Conservation (phyloP, 1,284 basidiomycete species). For the Ustilago sp. region DNA sequence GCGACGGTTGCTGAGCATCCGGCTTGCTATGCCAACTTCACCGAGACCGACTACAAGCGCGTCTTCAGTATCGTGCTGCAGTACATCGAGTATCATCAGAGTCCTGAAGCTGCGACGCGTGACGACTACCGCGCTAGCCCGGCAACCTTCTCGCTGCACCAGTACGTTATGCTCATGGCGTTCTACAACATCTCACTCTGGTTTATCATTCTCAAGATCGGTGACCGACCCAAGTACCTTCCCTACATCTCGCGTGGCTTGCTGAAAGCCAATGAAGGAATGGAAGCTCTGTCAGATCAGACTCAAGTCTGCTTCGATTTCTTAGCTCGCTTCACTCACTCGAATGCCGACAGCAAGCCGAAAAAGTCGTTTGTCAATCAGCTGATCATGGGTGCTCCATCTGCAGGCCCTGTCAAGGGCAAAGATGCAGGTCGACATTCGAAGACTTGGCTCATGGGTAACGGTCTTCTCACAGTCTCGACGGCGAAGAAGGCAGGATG, state of each 20-base stretch:
- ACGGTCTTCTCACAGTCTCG: slow-evolving; percentile 86
- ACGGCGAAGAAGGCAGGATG: slow-evolving; percentile 82
- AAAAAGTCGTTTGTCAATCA: slow-evolving; percentile 83
- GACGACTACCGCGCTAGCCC: slow-evolving; percentile 65
- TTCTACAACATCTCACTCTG: slow-evolving; percentile 94
- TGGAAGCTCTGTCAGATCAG: slow-evolving; percentile 82
- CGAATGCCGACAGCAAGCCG: slow-evolving; percentile 90
- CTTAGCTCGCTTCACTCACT: slow-evolving; percentile 93
- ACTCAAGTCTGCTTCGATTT: slow-evolving; percentile 98
- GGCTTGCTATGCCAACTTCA: slow-evolving; percentile 88
- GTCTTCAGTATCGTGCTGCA: slow-evolving; percentile 95
- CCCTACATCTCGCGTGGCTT: slow-evolving; percentile 88
- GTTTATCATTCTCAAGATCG: slow-evolving; percentile 91
- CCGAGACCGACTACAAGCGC: slow-evolving; percentile 89
- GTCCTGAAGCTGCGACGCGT: slow-evolving; percentile 55
- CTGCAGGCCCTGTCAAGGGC: slow-evolving; percentile 63
- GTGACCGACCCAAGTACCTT: slow-evolving; percentile 84
- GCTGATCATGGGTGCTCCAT: slow-evolving; percentile 71
- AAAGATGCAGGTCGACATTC: slow-evolving; percentile 43
- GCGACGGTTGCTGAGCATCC: slow-evolving; percentile 85
- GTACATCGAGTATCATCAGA: slow-evolving; percentile 82
- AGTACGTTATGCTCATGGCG: slow-evolving; percentile 93
- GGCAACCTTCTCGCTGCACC: slow-evolving; percentile 84
- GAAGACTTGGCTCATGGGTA: slow-evolving; percentile 89
- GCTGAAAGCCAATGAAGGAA: slow-evolving; percentile 85